Conservation (phyloP, 164 flowering plant species). For the Houttuynia cordata region DNA sequence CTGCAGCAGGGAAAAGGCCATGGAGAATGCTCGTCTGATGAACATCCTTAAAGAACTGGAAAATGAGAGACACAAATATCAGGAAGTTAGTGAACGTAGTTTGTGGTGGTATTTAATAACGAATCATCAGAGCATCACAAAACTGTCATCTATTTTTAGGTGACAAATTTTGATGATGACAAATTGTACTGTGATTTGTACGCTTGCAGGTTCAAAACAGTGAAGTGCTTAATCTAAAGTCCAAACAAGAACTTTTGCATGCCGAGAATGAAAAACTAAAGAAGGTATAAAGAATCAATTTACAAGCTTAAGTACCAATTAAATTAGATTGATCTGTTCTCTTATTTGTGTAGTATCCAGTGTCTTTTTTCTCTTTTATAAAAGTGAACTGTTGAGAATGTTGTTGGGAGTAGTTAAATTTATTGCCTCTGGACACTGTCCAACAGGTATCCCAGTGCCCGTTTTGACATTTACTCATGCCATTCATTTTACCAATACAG, state of each 20-base stretch:
- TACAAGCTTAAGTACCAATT: too few species aligned
- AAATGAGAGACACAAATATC: background rate
- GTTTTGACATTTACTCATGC: background rate
- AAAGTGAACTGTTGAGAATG: background rate
- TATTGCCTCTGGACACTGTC: background rate
- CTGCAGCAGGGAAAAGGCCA: background rate
- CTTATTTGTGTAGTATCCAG: too few species aligned
- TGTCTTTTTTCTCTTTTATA: background rate
- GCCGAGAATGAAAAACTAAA: too few species aligned
- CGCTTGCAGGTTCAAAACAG: too few species aligned
- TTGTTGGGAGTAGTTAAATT: background rate
- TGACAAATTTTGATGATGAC: background rate
- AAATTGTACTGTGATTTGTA: too few species aligned
- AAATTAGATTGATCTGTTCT: too few species aligned
- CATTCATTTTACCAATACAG: conserved; percentile 16
- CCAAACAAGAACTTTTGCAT: too few species aligned
- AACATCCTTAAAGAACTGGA: background rate
- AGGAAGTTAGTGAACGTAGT: background rate
- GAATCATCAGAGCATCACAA: background rate
- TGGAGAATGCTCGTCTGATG: background rate
- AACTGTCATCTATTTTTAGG: background rate
- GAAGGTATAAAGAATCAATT: too few species aligned
- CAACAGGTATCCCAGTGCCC: background rate
- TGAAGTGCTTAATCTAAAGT: too few species aligned
- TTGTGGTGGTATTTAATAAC: background rate